Evolutionary conservation across 2,329 filamentous ascomycete species (phyloP).

Genomic region (Ophidiomyces ophidiicola): DNA sequence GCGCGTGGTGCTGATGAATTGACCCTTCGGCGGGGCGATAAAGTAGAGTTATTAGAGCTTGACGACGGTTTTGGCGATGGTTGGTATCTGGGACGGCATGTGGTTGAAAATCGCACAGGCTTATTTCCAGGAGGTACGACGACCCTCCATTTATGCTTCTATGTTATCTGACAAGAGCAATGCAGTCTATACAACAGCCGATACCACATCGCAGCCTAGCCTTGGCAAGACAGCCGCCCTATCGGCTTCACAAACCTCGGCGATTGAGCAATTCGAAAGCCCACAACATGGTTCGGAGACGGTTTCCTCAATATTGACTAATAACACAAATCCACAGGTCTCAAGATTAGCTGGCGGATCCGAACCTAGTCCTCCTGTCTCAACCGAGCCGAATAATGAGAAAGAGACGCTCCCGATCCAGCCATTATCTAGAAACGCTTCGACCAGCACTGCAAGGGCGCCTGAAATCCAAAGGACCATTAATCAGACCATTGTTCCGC

Average conservation of each 20-base stretch:
- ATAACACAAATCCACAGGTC: constrained; percentile 31
- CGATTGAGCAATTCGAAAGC: background rate
- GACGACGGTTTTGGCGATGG: constrained; percentile 57
- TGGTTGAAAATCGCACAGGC: constrained; percentile 32
- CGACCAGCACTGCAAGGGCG: constrained; percentile 19
- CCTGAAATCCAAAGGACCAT: constrained; percentile 35
- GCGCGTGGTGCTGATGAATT: constrained; percentile 89
- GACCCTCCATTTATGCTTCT: background rate
- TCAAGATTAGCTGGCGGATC: constrained; percentile 29
- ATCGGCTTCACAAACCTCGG: background rate
- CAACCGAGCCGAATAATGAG: constrained; percentile 15
- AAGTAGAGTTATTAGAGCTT: constrained; percentile 51
- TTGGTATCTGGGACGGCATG: constrained; percentile 48
- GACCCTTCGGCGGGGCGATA: constrained; percentile 64
- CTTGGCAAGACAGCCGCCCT: constrained; percentile 1
- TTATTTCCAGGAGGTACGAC: constrained; percentile 38
- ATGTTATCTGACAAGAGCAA: constrained; percentile 20
- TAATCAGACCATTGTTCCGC: constrained; percentile 37
- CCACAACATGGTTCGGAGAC: constrained; percentile 12
- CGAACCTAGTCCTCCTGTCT: constrained; percentile 20
- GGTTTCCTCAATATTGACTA: constrained; percentile 22
- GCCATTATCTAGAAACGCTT: background rate
- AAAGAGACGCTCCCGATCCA: constrained; percentile 14
- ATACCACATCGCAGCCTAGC: too few relatives aligned
- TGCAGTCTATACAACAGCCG: constrained; percentile 21